These are phyloP conservation scores for Carallia brachiata DNA, from an alignment of 345 rosid genomes.

Conservation along the genomic window DNA sequence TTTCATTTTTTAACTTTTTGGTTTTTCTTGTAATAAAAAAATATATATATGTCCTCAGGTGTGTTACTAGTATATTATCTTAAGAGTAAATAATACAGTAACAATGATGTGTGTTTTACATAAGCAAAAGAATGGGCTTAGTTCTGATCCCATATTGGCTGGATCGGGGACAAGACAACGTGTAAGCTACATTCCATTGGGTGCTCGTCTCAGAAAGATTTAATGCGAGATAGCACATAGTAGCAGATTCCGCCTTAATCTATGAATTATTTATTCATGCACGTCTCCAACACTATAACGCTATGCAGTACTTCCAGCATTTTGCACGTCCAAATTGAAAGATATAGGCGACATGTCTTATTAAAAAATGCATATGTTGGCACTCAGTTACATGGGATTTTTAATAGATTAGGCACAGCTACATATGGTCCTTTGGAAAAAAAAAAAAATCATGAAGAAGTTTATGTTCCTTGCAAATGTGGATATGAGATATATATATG, in stretches of 20 bases:
- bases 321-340: slow-evolving; percentile 1
- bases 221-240: not conserved
- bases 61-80: no score
- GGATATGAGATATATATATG: no score
- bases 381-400: not conserved
- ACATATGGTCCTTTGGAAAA: no score
- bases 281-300: not conserved
- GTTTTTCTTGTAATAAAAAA: no score
- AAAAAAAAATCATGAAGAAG: no score
- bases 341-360: not conserved
- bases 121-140: not conserved
- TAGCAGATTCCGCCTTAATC: not conserved
- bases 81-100: no score
- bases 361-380: slow-evolving; percentile 5
- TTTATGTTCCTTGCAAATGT: no score
- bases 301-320: not conserved
- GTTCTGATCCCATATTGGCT: slow-evolving; percentile 1
- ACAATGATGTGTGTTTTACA: not conserved
- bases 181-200: slow-evolving; percentile 27
- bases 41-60: no score
- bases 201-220: slow-evolving; percentile 12
- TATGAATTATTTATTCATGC: not conserved
- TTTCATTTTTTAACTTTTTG: no score
- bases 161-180: slow-evolving; percentile 19
- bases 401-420: no score